Conservation (phyloP, 345 rosid genomes). For the Citrus medica region DNA sequence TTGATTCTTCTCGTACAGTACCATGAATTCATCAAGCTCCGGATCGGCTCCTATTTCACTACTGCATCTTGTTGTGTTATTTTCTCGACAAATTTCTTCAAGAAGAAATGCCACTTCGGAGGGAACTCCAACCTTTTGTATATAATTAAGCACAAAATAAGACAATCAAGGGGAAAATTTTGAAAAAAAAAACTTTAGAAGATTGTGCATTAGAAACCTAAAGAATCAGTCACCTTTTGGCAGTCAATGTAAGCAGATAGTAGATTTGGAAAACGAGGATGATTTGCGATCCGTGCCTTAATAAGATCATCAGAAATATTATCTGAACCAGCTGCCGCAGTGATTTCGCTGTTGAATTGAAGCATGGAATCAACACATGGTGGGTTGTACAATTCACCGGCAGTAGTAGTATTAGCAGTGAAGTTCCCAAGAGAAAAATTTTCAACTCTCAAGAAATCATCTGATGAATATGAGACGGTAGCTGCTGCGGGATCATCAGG, state of each 20-base stretch:
- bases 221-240: constrained; percentile 42
- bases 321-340: constrained; percentile 22
- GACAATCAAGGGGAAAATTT: neutral
- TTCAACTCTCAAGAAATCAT: constrained; percentile 3
- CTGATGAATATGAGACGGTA: constrained; percentile 5
- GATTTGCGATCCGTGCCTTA: constrained; percentile 61
- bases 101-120: constrained; percentile 44
- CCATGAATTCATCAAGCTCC: constrained; percentile 74
- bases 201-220: neutral
- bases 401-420: neutral
- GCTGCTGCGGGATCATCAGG: constrained; percentile 15
- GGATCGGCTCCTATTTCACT: constrained; percentile 53
- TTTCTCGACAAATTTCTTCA: constrained; percentile 44
- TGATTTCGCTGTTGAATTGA: constrained; percentile 20
- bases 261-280: constrained; percentile 58
- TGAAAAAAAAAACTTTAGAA: no score
- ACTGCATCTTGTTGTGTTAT: constrained; percentile 18
- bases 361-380: constrained; percentile 6
- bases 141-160: neutral
- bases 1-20: constrained; percentile 1
- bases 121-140: constrained; percentile 55
- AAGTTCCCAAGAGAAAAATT: constrained; percentile 10
- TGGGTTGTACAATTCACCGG: constrained; percentile 16
- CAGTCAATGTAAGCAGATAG: constrained; percentile 57
- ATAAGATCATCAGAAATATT: constrained; percentile 37